These are phyloP conservation scores for Penicillium brasilianum DNA, from an alignment of 2,329 filamentous ascomycete species.

Conservation along the genomic window DNA sequence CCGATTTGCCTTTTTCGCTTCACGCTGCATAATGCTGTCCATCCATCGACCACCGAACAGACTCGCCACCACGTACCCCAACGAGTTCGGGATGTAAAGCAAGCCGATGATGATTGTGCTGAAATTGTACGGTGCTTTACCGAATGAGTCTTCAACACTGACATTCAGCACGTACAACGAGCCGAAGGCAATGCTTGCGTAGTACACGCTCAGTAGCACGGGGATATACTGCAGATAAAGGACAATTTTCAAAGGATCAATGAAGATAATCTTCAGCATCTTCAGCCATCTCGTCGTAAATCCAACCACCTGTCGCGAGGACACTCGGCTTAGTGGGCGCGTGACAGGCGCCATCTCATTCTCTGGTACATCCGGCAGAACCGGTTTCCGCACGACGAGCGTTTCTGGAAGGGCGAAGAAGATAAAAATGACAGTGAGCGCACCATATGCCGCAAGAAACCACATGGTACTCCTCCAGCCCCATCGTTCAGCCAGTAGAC, in stretches of 20 bases:
- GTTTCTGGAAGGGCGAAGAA: slow-evolving; percentile 54
- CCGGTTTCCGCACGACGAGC: slow-evolving; percentile 36
- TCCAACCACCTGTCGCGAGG: slow-evolving; percentile 67
- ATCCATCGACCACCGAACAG: slow-evolving; percentile 77
- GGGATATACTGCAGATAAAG: slow-evolving; percentile 75
- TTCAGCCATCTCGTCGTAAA: slow-evolving; percentile 60
- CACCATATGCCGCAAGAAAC: slow-evolving; percentile 75
- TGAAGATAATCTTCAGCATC: slow-evolving; percentile 64
- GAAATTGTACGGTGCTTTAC: slow-evolving; percentile 69
- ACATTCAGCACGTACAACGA: slow-evolving; percentile 79
- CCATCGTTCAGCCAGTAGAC: slow-evolving; percentile 69
- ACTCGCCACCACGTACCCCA: slow-evolving; percentile 74
- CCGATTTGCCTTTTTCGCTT: slow-evolving; percentile 71
- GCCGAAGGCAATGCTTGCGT: slow-evolving; percentile 76
- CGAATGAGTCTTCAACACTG: slow-evolving; percentile 73
- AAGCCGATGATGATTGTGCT: slow-evolving; percentile 71
- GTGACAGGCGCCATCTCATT: slow-evolving; percentile 30
- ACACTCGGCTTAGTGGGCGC: slow-evolving; percentile 56
- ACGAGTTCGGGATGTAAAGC: slow-evolving; percentile 74
- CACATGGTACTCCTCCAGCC: slow-evolving; percentile 80
- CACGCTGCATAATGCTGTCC: slow-evolving; percentile 78
- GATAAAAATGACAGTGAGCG: slow-evolving; percentile 46
- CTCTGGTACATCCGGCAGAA: slow-evolving; percentile 35
- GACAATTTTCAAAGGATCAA: slow-evolving; percentile 75
- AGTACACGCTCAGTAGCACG: slow-evolving; percentile 73